Evolutionary conservation across 148 eudicot species (phyloP), one percentile per base, ranked within the genome.

Genomic region (Rhododendron griersonianum): DNA sequence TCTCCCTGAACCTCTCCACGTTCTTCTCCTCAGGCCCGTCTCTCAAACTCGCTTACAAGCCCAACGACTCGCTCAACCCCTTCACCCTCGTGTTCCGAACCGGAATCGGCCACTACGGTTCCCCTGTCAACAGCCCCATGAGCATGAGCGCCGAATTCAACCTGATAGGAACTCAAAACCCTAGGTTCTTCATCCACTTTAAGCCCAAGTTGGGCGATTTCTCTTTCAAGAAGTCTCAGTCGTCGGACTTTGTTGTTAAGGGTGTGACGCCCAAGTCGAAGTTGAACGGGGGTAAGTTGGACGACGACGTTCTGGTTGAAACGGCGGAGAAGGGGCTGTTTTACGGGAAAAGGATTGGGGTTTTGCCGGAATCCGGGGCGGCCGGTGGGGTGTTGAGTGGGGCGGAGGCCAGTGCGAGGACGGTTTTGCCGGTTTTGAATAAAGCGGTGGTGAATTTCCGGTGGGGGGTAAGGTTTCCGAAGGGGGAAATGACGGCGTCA

Each of bases 151-250:
- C 98, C 1, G 94, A 96, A 53, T 94, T 96, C 76, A 91, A 90
- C 71, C 80, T 92, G n/a, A 45, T 90, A 2, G 97, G 96, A 41
- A 74, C 41, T 21, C 75, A 87, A 50, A 91, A 87, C 88, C 99
- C 99, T 55, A 92, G 86, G 48, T 95, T 96, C 84, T 90, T 91
- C 81, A 89, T 96, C 37, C 93, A 90, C 51, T 96, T 96, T 37
- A 95, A 92, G 85, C 99, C 98, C 16, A 86, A 83, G 28, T 87
- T 96, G 39, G 99, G 99, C 9, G 98, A 96, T 77, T 95, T 96
- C 80, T 85, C 90, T 2, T 47, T 93, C 16, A 94, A 92, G 65
- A 96, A 95, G 45, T 86, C 94, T 6, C 94, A 94, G 2, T 87
- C 93, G 15, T 93, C 96, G 2, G 87, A 41, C 41, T 86, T 91